Conservation (phyloP, 306 rosid species). For the Trifolium subterraneum region DNA sequence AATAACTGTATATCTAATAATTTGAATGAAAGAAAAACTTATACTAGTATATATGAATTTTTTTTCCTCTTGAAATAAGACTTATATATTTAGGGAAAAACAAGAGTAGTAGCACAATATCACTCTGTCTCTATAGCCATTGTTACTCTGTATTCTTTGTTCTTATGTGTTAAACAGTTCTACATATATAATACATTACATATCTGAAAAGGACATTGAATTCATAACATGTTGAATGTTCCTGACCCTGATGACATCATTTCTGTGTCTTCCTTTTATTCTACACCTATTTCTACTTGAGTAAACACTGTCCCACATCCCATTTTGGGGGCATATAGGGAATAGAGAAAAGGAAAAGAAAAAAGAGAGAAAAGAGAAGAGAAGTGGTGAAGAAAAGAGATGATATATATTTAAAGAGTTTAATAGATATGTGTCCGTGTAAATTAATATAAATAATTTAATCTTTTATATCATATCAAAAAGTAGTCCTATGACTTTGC, state of each 20-base stretch:
- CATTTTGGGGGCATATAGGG: constrained; percentile 16
- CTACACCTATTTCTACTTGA: constrained; percentile 30
- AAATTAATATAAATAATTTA: too few relatives aligned
- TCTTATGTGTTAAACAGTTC: constrained; percentile 29
- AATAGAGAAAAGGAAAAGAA: background rate
- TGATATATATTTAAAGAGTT: too few relatives aligned
- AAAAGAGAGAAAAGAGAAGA: background rate
- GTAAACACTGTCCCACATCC: constrained; percentile 8
- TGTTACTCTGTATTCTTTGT: background rate
- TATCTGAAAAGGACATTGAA: constrained; percentile 45
- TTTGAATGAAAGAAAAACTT: background rate
- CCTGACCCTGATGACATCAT: constrained; percentile 50
- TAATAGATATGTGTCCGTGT: too few relatives aligned
- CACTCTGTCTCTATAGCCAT: background rate
- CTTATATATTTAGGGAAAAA: too few relatives aligned
- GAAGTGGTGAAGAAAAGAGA: background rate
- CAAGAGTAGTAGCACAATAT: background rate
- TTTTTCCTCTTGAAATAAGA: too few relatives aligned
- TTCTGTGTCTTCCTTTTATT: constrained; percentile 45
- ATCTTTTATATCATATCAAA: too few relatives aligned
- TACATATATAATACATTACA: background rate
- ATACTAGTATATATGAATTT: too few relatives aligned
- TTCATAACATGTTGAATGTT: constrained; percentile 54
- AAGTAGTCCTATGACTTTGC: too few relatives aligned
- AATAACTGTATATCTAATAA: background rate